These are phyloP conservation scores for Arthrobotrys musiformis DNA, from an alignment of 2,329 filamentous ascomycete genomes.

Conservation along the genomic window DNA sequence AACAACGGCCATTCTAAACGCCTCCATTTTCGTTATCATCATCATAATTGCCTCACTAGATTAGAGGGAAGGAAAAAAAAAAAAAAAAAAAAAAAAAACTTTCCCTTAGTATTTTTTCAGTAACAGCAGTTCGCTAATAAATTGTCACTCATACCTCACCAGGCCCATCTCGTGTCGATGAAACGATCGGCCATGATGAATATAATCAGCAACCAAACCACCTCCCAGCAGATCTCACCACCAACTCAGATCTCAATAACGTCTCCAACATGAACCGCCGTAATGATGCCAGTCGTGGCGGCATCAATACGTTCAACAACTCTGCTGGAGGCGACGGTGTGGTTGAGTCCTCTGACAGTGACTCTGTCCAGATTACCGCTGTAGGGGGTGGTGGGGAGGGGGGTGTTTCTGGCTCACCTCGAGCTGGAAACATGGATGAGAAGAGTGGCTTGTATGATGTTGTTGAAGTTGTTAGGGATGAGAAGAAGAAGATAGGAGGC, in stretches of 20 bases:
- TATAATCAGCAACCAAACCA: conserved; percentile 70
- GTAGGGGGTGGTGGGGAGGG: conserved; percentile 45
- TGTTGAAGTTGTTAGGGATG: conserved; percentile 14
- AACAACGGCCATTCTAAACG: conserved; percentile 2
- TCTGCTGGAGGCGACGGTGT: conserved; percentile 41
- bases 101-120: neutral
- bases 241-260: conserved; percentile 69
- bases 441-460: conserved; percentile 39
- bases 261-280: conserved; percentile 64
- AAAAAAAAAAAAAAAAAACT: neutral
- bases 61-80: neutral
- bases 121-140: conserved; percentile 21
- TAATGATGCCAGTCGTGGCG: conserved; percentile 43
- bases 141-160: conserved; percentile 19
- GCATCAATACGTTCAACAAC: conserved; percentile 47
- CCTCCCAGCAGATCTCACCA: conserved; percentile 69
- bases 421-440: conserved; percentile 48
- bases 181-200: conserved; percentile 63
- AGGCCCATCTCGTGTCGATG: conserved; percentile 65
- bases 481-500: conserved; percentile 23
- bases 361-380: conserved; percentile 29
- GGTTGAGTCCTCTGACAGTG: conserved; percentile 32
- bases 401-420: conserved; percentile 40
- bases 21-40: conserved; percentile 6
- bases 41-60: conserved; percentile 42